Percentiles rank a stretch among this genome's conserved stretches.
Conservation (phyloP, 345 rosid genomes). For the Erysimum cheiranthoides region DNA sequence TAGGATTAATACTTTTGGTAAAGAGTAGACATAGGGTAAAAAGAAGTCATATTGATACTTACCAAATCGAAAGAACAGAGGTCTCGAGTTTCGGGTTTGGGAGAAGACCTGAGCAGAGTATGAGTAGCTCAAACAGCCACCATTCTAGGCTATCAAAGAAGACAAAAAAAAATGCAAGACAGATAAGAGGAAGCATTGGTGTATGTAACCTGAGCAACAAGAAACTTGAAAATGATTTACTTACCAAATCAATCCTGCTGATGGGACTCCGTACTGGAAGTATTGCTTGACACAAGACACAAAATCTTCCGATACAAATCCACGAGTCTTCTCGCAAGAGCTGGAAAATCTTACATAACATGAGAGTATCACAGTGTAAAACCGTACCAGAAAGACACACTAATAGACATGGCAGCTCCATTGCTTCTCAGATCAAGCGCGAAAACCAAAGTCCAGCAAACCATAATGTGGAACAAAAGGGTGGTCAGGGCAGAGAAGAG, state of each 20-base stretch:
- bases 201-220: slow-evolving; percentile 1
- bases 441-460: slow-evolving; percentile 27
- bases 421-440: slow-evolving; percentile 29
- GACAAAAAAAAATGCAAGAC: background rate
- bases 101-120: slow-evolving; percentile 54
- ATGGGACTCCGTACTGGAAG: slow-evolving; percentile 48
- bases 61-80: slow-evolving; percentile 71
- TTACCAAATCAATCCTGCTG: slow-evolving; percentile 57
- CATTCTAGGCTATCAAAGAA: slow-evolving; percentile 57
- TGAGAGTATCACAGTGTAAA: slow-evolving; percentile 49
- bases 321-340: slow-evolving; percentile 46
- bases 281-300: slow-evolving; percentile 37
- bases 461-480: slow-evolving; percentile 32
- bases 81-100: slow-evolving; percentile 66
- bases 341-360: slow-evolving; percentile 47
- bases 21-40: background rate
- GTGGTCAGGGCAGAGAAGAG: slow-evolving; percentile 23
- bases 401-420: slow-evolving; percentile 53
- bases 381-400: slow-evolving; percentile 55
- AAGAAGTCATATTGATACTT: background rate
- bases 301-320: slow-evolving; percentile 15
- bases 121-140: slow-evolving; percentile 67
- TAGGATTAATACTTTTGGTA: background rate
- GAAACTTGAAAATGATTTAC: background rate
- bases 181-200: background rate